Percentiles rank a stretch among this genome's conserved stretches.
phyloP scores from a whole-genome alignment of 2,329 filamentous ascomycete species.

The Xylaria sp. region DNA sequence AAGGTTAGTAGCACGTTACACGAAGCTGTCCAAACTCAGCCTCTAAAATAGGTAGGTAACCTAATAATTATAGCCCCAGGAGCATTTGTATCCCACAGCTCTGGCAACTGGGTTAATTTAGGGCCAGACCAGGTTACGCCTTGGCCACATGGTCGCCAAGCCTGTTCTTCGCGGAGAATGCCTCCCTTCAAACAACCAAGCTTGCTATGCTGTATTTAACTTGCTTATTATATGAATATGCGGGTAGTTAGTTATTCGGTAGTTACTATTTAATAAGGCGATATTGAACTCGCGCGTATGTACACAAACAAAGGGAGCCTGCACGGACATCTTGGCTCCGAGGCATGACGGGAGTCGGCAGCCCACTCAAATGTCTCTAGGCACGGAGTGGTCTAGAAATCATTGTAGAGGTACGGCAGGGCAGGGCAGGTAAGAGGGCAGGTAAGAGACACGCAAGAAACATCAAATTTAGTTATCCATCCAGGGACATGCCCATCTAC shows the following conservation, averaged over 20 bases:
- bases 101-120: not conserved
- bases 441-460: not conserved
- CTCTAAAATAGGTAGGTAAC: conserved; percentile 2
- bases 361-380: too few species aligned
- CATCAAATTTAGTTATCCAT: too few species aligned
- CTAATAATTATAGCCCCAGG: not conserved
- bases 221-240: conserved; percentile 3
- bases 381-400: too few species aligned
- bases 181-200: conserved; percentile 1
- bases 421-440: not conserved
- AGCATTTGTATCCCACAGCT: not conserved
- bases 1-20: not conserved
- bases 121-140: conserved; percentile 2
- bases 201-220: not conserved
- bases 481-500: too few species aligned
- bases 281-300: conserved; percentile 17
- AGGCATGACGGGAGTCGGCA: conserved; percentile 18
- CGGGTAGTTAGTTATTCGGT: conserved; percentile 13
- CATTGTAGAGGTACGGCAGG: not conserved
- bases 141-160: conserved; percentile 1
- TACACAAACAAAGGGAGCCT: conserved; percentile 1
- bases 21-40: not conserved
- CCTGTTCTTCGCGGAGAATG: not conserved
- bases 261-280: conserved; percentile 19
- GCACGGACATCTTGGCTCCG: conserved; percentile 36